Evolutionary conservation across 208 protist species (phyloP).

Genomic region (Leishmania lainsoni): DNA sequence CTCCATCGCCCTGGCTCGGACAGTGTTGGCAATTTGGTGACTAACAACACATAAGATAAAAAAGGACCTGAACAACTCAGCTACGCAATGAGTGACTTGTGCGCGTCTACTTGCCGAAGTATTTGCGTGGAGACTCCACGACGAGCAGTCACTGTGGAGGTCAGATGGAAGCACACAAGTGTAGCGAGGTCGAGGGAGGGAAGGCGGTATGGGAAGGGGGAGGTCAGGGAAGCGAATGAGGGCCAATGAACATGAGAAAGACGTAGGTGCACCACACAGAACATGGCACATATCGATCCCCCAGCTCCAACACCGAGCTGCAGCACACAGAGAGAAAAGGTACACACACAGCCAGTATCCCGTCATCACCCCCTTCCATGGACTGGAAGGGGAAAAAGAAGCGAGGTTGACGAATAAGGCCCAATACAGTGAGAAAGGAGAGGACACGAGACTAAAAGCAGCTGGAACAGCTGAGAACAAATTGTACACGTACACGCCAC

Average conservation of each 20-base stretch:
- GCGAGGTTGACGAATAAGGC: background rate
- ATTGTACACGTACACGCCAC: background rate
- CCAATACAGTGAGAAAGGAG: background rate
- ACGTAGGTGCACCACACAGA: background rate
- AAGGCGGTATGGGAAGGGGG: background rate
- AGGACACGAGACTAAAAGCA: constrained; percentile 5
- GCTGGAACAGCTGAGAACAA: background rate
- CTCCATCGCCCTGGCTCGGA: constrained; percentile 39
- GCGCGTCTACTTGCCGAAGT: background rate
- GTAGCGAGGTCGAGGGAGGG: background rate
- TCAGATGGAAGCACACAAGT: background rate
- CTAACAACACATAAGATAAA: background rate
- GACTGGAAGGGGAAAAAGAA: background rate
- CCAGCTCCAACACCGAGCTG: background rate
- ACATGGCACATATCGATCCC: background rate
- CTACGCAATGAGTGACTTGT: background rate
- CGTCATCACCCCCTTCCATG: background rate
- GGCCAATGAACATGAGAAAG: background rate
- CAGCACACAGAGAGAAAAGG: background rate
- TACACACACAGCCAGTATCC: too few relatives aligned
- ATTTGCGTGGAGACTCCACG: background rate
- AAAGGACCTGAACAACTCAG: background rate
- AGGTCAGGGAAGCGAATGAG: background rate
- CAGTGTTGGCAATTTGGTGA: background rate
- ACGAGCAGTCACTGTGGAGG: background rate